Percentiles rank a stretch among this genome's conserved stretches.
Conservation (phyloP, 495 filamentous ascomycete species). For the Platismatia glauca region DNA sequence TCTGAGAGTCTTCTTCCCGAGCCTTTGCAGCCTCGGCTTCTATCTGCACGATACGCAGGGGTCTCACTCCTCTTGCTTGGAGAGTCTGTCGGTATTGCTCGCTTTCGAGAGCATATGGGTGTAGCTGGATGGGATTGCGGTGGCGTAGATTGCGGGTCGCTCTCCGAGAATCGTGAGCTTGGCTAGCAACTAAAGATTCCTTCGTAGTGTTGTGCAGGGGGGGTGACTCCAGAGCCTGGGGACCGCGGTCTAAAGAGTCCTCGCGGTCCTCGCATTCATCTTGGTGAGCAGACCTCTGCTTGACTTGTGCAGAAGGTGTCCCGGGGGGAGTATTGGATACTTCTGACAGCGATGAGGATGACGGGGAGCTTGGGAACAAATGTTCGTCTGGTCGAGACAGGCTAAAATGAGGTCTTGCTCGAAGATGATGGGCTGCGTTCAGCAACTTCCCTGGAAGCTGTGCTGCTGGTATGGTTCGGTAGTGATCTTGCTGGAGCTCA, state of each 20-base stretch:
- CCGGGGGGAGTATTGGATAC: neutral
- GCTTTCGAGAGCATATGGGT: conserved; percentile 61
- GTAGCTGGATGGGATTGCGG: conserved; percentile 66
- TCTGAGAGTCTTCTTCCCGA: conserved; percentile 39
- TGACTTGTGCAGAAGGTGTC: neutral
- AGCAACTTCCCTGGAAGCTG: neutral
- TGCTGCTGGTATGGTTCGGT: conserved; percentile 2
- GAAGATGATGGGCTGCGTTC: neutral
- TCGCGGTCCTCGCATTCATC: neutral
- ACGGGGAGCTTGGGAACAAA: neutral
- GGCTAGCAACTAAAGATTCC: neutral
- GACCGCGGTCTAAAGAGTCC: neutral
- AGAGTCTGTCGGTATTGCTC: conserved; percentile 55
- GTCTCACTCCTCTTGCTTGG: conserved; percentile 53
- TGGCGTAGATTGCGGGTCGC: conserved; percentile 43
- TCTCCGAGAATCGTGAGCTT: neutral
- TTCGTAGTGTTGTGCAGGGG: neutral
- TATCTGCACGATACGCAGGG: conserved; percentile 42
- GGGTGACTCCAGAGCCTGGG: neutral
- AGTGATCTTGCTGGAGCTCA: conserved; percentile 23
- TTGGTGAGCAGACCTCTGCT: neutral
- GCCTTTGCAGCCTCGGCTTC: conserved; percentile 23
- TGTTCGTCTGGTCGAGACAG: neutral
- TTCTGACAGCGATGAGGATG: conserved; percentile 1
- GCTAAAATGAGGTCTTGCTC: neutral